Percentiles rank a stretch among this genome's conserved stretches.
Evolutionary conservation across 129 eudicot genomes (phyloP).

Genomic region (Centrapalus pauciflorus): DNA sequence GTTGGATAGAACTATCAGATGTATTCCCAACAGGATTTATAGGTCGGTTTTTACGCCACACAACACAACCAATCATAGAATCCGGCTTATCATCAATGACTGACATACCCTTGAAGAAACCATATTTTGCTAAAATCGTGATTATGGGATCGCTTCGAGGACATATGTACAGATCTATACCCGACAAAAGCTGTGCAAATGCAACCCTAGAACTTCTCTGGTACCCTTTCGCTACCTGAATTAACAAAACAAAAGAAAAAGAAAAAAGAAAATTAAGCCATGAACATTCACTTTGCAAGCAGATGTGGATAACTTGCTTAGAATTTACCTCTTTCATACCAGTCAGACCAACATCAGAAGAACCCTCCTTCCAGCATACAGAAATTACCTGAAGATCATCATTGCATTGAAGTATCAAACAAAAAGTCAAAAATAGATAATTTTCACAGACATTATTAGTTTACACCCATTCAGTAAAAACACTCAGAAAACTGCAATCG

Average conservation of each 20-base stretch:
- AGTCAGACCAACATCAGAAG: conserved; percentile 39
- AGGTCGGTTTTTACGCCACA: conserved; percentile 58
- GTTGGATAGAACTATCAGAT: conserved; percentile 27
- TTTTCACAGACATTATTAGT: no score
- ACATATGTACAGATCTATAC: conserved; percentile 59
- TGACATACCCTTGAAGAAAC: conserved; percentile 67
- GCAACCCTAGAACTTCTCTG: conserved; percentile 50
- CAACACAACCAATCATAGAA: conserved; percentile 65
- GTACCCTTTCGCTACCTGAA: conserved; percentile 59
- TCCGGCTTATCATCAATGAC: conserved; percentile 50
- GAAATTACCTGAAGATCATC: conserved; percentile 54
- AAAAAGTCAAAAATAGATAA: no score
- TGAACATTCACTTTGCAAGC: neutral
- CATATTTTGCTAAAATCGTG: conserved; percentile 66
- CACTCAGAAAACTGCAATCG: no score
- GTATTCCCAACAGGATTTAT: conserved; percentile 23
- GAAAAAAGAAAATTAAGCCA: neutral
- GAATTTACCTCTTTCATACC: conserved; percentile 62
- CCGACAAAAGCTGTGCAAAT: conserved; percentile 47
- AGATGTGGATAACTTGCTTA: no score
- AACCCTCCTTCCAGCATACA: conserved; percentile 56
- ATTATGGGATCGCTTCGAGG: conserved; percentile 59
- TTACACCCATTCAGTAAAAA: no score
- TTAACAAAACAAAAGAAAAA: neutral
- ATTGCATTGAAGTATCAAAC: neutral